These are phyloP conservation scores for Geotrichum siamense DNA, from an alignment of 1,139 yeast species.

Conservation along the genomic window DNA sequence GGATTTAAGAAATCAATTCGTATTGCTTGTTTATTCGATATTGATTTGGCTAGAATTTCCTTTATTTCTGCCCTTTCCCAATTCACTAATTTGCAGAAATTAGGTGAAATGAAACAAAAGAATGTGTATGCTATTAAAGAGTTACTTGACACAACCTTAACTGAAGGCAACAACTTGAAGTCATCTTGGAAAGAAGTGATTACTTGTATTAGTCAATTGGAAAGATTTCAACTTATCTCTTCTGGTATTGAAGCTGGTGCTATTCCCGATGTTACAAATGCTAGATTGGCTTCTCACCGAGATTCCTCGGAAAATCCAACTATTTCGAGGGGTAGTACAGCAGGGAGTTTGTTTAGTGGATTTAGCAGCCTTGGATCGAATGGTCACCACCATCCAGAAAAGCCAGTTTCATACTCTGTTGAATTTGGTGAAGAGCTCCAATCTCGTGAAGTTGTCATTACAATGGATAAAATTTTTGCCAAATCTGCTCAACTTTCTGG, in stretches of 20 bases:
- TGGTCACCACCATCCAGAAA: constrained; percentile 19
- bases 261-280: constrained; percentile 78
- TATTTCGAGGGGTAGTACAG: constrained; percentile 21
- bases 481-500: constrained; percentile 76
- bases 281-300: constrained; percentile 48
- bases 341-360: constrained; percentile 12
- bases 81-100: constrained; percentile 72
- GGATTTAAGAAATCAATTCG: constrained; percentile 79
- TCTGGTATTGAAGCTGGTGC: constrained; percentile 81
- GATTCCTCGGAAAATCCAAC: constrained; percentile 41
- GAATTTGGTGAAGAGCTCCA: constrained; percentile 55
- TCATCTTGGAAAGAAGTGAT: constrained; percentile 81
- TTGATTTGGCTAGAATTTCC: constrained; percentile 79
- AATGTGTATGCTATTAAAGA: constrained; percentile 74
- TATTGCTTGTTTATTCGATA: constrained; percentile 76
- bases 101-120: constrained; percentile 70
- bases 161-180: constrained; percentile 67
- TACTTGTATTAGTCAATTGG: constrained; percentile 80
- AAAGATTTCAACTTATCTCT: constrained; percentile 79
- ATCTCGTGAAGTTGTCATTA: constrained; percentile 72
- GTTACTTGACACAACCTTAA: constrained; percentile 66
- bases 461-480: constrained; percentile 81
- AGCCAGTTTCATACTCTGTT: constrained; percentile 33
- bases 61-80: constrained; percentile 87
- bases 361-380: constrained; percentile 37